Percentiles rank a stretch among this genome's conserved stretches.
Conservation (phyloP, 257 asterid genomes). For the Avicennia marina region DNA sequence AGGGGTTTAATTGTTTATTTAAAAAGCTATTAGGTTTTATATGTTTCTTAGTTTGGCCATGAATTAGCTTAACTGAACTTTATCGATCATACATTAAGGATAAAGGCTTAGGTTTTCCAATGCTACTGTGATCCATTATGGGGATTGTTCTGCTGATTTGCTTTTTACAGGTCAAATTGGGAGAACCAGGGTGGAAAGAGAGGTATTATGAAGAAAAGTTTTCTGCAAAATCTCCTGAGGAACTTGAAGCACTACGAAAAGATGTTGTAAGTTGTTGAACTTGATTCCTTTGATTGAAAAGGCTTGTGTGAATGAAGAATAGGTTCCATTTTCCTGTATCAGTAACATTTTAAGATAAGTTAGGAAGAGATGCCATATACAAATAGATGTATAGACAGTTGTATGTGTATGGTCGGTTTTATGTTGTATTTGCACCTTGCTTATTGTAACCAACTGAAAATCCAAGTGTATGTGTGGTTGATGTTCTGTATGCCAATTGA, state of each 20-base stretch:
- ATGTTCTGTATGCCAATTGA: constrained; percentile 11
- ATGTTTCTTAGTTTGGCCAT: constrained; percentile 6
- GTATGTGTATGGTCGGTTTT: background rate
- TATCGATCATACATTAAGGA: background rate
- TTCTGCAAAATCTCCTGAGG: constrained; percentile 71
- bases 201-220: constrained; percentile 93
- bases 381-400: background rate
- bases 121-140: constrained; percentile 4
- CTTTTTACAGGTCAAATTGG: constrained; percentile 68
- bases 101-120: background rate
- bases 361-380: constrained; percentile 1
- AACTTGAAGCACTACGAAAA: constrained; percentile 69
- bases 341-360: background rate
- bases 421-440: constrained; percentile 10
- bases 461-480: background rate
- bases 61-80: constrained; percentile 7
- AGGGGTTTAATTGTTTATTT: background rate
- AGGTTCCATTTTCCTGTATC: background rate
- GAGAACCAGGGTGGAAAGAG: constrained; percentile 93
- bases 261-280: constrained; percentile 74
- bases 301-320: constrained; percentile 1
- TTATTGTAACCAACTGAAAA: background rate
- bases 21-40: background rate
- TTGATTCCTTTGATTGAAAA: constrained; percentile 16
- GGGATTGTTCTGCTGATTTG: constrained; percentile 14